phyloP scores from a whole-genome alignment of 116 monocot genomes.

The Phalaenopsis hybrid region DNA sequence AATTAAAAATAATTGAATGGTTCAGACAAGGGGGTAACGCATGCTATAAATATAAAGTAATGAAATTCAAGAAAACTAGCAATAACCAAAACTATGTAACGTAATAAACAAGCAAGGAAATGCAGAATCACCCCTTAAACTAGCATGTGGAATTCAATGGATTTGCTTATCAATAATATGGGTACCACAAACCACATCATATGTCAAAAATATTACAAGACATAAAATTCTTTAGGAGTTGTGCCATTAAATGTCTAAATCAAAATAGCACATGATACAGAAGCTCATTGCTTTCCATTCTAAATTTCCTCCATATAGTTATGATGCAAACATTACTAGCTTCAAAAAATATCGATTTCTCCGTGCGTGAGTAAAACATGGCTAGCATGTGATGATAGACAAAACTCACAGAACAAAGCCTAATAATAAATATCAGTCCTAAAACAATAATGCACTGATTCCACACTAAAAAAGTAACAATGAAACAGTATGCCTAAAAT shows the following conservation, averaged over 20 bases:
- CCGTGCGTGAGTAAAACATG: not conserved
- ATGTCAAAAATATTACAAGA: not conserved
- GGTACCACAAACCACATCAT: not conserved
- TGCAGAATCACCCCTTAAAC: not conserved
- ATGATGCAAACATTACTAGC: not conserved
- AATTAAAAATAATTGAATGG: not conserved
- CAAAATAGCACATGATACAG: not conserved
- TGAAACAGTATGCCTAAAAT: too few species aligned
- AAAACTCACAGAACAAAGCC: not conserved
- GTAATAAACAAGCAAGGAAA: not conserved
- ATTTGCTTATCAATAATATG: not conserved
- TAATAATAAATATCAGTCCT: not conserved
- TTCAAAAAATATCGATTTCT: not conserved
- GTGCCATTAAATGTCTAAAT: not conserved
- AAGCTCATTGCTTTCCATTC: not conserved
- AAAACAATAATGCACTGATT: not conserved
- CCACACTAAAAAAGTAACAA: too few species aligned
- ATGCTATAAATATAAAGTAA: not conserved
- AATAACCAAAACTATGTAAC: not conserved
- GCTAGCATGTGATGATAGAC: not conserved
- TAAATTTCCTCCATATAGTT: not conserved
- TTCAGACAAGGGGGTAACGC: not conserved
- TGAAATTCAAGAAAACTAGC: not conserved
- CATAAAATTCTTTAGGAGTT: not conserved
- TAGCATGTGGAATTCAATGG: not conserved